A percentile compares a stretch with the other conserved stretches of the same genome.
These are phyloP conservation scores for Aspergillus fijiensis DNA, from an alignment of 2,329 filamentous ascomycete genomes.

Conservation along the genomic window DNA sequence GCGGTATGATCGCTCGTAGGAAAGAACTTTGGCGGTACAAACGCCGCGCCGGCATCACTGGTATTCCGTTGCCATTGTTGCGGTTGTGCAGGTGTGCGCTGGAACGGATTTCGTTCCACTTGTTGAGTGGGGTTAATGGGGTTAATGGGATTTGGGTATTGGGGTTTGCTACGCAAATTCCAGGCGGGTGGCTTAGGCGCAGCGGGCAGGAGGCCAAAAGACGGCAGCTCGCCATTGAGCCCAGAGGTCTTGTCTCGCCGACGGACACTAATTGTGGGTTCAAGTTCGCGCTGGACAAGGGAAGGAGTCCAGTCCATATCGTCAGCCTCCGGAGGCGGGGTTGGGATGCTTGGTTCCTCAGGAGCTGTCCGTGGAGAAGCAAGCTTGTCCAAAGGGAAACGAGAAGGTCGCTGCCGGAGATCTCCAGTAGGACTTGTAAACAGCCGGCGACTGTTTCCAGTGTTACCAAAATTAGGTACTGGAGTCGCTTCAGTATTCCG, in stretches of 20 bases:
- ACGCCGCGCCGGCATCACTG: conserved; percentile 29
- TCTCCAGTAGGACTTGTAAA: conserved; percentile 19
- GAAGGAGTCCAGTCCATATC: conserved; percentile 55
- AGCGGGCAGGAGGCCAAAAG: conserved; percentile 44
- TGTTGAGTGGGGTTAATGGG: conserved; percentile 25
- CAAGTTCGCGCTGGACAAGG: conserved; percentile 33
- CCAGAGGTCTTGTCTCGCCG: conserved; percentile 31
- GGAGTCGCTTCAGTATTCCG: conserved; percentile 22
- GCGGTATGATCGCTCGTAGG: conserved; percentile 40
- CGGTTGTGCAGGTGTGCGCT: conserved; percentile 30
- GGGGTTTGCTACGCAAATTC: conserved; percentile 36
- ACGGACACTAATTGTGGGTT: conserved; percentile 32
- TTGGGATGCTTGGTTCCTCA: conserved; percentile 31
- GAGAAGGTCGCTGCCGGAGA: conserved; percentile 19
- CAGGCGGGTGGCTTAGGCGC: conserved; percentile 43
- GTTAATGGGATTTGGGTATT: conserved; percentile 16
- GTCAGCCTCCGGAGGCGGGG: conserved; percentile 43
- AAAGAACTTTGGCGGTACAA: conserved; percentile 50
- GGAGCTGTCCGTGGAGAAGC: conserved; percentile 28
- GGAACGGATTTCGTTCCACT: conserved; percentile 41
- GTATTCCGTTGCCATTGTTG: conserved; percentile 20
- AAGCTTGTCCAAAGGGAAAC: conserved; percentile 45
- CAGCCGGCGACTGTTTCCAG: conserved; percentile 14
- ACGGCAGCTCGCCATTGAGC: conserved; percentile 40
- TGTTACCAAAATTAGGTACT: conserved; percentile 16